Evolutionary conservation across 2,329 filamentous ascomycete genomes (phyloP).

Genomic region (Epichloe brachyelytri): DNA sequence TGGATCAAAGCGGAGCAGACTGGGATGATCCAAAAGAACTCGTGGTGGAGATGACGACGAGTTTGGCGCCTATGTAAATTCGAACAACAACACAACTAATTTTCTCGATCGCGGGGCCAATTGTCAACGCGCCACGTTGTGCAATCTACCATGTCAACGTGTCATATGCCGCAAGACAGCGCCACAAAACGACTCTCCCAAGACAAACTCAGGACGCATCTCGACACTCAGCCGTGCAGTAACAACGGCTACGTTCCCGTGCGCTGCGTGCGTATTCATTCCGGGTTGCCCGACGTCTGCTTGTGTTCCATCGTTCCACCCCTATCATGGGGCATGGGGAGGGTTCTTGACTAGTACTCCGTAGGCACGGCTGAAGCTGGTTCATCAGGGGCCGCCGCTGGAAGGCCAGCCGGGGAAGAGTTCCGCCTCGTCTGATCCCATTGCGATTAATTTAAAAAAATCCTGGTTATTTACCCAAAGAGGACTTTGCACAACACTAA

Average conservation of each 20-base stretch:
- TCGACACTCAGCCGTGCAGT: neutral
- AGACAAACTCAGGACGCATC: neutral
- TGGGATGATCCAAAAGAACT: neutral
- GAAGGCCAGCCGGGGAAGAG: conserved; percentile 15
- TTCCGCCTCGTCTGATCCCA: conserved; percentile 15
- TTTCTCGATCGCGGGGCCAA: neutral
- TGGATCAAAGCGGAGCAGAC: neutral
- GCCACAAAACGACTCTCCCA: neutral
- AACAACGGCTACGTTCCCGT: neutral
- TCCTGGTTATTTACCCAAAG: conserved; percentile 8
- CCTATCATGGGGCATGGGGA: neutral
- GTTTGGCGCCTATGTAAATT: neutral
- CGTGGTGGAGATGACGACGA: neutral
- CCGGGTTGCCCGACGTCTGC: conserved; percentile 5
- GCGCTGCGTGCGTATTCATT: conserved; percentile 8
- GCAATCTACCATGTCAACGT: neutral
- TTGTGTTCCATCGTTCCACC: neutral
- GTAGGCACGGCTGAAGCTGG: neutral
- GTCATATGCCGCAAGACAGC: neutral
- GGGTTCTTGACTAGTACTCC: neutral
- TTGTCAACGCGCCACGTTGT: neutral
- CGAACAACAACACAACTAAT: neutral
- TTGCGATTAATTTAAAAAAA: conserved; percentile 18
- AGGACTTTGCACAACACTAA: neutral
- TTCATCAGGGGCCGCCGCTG: neutral